Conservation (phyloP, 2,329 filamentous ascomycete genomes). For the Alternaria arbusti region DNA sequence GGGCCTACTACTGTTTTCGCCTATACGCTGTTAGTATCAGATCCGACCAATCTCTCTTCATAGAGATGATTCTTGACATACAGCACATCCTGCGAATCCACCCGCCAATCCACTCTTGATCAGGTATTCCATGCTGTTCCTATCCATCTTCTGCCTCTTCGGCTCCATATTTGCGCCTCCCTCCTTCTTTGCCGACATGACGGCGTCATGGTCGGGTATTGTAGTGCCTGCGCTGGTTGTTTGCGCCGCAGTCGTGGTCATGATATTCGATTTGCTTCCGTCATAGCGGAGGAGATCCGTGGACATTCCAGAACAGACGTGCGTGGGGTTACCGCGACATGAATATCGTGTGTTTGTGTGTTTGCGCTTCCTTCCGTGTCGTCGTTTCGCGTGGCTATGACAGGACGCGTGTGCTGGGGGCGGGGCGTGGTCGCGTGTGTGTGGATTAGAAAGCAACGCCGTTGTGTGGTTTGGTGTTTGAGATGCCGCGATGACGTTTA, state of each 20-base stretch:
- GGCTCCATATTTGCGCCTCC: neutral
- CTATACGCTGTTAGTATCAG: conserved; percentile 55
- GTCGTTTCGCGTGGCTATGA: neutral
- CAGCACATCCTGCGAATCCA: conserved; percentile 88
- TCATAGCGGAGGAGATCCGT: conserved; percentile 46
- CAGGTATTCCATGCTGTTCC: conserved; percentile 82
- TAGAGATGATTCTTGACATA: conserved; percentile 54
- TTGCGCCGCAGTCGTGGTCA: conserved; percentile 41
- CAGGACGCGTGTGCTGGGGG: neutral
- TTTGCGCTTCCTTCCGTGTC: neutral
- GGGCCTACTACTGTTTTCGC: conserved; percentile 95
- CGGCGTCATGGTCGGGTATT: conserved; percentile 58
- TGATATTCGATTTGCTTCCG: conserved; percentile 39
- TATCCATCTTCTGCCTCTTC: conserved; percentile 58
- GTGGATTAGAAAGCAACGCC: conserved; percentile 13
- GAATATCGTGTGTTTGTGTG: conserved; percentile 7
- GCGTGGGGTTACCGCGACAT: conserved; percentile 31
- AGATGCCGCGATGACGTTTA: conserved; percentile 10
- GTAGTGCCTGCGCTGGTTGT: conserved; percentile 20
- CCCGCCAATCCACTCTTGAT: conserved; percentile 85
- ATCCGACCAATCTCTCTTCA: neutral
- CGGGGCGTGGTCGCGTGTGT: conserved; percentile 1
- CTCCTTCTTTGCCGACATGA: conserved; percentile 49
- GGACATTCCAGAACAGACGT: conserved; percentile 44
- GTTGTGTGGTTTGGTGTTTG: conserved; percentile 15